Evolutionary conservation across 1,284 basidiomycete species (phyloP), one percentile per base, ranked within the genome.

Genomic region (Heimioporus punctisporus): DNA sequence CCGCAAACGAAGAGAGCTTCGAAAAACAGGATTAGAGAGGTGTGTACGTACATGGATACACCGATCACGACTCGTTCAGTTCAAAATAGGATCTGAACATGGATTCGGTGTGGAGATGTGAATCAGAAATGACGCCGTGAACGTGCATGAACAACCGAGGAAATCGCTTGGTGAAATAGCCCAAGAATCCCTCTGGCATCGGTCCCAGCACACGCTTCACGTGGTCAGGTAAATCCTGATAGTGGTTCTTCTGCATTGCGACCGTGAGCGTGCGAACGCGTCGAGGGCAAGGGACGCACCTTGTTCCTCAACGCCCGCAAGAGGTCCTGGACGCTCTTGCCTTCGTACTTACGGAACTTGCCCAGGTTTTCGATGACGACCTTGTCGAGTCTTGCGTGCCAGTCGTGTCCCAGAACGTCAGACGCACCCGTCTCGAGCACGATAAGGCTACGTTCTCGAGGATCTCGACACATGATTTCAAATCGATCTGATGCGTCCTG

Each of bases 401-500:
- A 99, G 72, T 98, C 96, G 27, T 80, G 76, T 23, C 92, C 93
- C 6, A 97, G 88, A 43, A 97, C 86, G 9, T 74, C 71, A 44
- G 64, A 63, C 1, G 92, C 88, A 46, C 79, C 79, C 0, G 74
- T 82, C 73, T 99, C 97, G 27, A 99, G 82, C 26, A 82, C 73
- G 15, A 92, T 68, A 17, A 99, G 80, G 50, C 87, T 82, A 0
- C 84, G 77, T 51, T 97, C 92, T 47, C 87, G 88, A 0, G 96
- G 94, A 50, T 97, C 95, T 47, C 91, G 83, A 62, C 90, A 92
- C 93, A 99, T 97, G 68, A 95, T 96, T 74, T 99, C 97, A 71
- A 99, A 98, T 2, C 95, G 86, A 72, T 99, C 97, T 0, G 95
- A 98, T 1, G 95, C 93, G 61, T 99, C 97, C 72, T 97, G 96